Base-by-base conservation (phyloP, 495 filamentous ascomycete species). In the Physcia stellaris region DNA sequence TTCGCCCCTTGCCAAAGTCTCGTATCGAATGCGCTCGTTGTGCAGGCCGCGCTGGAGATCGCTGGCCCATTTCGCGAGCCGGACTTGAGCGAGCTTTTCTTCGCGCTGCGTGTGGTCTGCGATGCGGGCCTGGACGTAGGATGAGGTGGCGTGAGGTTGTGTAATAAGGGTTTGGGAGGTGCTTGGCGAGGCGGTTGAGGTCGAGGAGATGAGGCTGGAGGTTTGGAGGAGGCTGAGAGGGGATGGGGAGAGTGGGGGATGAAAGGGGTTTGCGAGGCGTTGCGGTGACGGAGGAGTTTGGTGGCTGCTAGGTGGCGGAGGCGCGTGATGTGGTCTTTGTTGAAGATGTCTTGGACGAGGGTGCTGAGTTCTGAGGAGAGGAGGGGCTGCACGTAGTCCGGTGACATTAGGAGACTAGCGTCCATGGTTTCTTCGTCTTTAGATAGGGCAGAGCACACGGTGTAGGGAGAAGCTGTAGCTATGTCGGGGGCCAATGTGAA, bases 391-490 rank as follows among this genome's bases (percentile, higher is more conserved):
- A 94, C 66, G 55, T 99, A 99, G 48, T 88, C 82, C 2, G 92
- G 77, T 32, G 75, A 85, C 90, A 99, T 99, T 11, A 99, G 67
- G 0, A 90, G 71, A 50, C 83, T 92, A 20, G 90, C 90, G 51
- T 99, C 90, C 85, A 99, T 94, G 32, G 69, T 79, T 17, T 94
- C 86, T 35, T 78, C 62, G 55, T 99, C 86, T 35, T 73, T 73
- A 9, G 72, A 75, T 26, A 76, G 68, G 10, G 72, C 73, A 15
- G 83, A 92, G 17, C 92, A 96, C 28, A 94, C 71, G 6, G 86
- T 77, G 55, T 81, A 94, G 6, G 61, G 47, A 12, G 57, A 46
- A 3, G 47, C 37, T 15, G 56, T 50, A 12, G 46, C 33, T 27
- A 49, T 47, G 1, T 52, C 39, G 7, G 39, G 6, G 15, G 70